Evolutionary conservation across 2,329 filamentous ascomycete genomes (phyloP).

Genomic region (Curvularia hawaiiensis): DNA sequence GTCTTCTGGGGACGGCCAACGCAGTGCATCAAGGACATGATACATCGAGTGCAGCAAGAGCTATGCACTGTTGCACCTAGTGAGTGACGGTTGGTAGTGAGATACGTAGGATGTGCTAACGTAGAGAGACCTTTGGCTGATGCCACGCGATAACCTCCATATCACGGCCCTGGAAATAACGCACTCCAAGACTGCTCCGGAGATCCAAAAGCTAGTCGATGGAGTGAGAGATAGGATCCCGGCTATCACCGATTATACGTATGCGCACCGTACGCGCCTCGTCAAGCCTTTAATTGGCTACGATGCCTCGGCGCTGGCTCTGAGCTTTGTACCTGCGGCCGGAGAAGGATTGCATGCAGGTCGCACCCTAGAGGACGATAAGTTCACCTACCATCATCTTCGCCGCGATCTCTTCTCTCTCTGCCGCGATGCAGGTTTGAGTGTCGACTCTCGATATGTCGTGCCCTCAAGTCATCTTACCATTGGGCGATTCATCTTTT

Average conservation of each 20-base stretch:
- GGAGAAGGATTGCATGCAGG: constrained; percentile 57
- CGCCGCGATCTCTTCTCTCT: constrained; percentile 75
- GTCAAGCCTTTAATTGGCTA: constrained; percentile 84
- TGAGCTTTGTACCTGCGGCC: constrained; percentile 84
- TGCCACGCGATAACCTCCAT: constrained; percentile 79
- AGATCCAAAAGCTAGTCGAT: constrained; percentile 68
- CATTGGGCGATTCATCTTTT: constrained; percentile 76
- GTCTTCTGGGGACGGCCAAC: constrained; percentile 90
- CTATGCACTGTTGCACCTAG: constrained; percentile 70
- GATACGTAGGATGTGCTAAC: constrained; percentile 10
- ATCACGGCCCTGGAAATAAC: constrained; percentile 84
- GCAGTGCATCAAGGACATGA: constrained; percentile 69
- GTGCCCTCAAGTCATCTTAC: constrained; percentile 92
- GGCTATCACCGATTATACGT: constrained; percentile 69
- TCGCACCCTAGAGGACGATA: constrained; percentile 58
- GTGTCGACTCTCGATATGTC: constrained; percentile 78
- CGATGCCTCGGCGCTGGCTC: constrained; percentile 81
- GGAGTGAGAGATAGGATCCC: constrained; percentile 62
- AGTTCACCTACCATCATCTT: constrained; percentile 89
- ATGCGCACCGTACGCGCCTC: constrained; percentile 71
- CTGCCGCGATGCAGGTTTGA: constrained; percentile 66
- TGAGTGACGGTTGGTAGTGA: constrained; percentile 51
- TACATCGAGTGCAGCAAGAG: constrained; percentile 70
- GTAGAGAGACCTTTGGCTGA: constrained; percentile 76
- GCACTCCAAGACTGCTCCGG: constrained; percentile 73